These are phyloP conservation scores for Aphanomyces stellatus DNA, from an alignment of 352 stramenopile genomes.

Conservation along the genomic window DNA sequence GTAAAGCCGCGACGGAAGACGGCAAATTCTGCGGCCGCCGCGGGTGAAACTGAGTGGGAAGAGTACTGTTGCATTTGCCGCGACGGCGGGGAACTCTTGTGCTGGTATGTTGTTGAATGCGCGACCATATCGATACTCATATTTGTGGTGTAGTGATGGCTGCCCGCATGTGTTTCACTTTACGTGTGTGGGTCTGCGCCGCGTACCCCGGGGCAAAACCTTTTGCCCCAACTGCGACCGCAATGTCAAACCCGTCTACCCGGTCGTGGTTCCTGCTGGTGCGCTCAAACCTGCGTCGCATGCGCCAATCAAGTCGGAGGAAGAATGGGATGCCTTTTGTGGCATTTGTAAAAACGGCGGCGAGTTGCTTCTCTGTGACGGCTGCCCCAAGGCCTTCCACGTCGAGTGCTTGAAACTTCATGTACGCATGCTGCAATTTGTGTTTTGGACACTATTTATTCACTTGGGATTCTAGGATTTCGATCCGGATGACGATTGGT, in stretches of 20 bases:
- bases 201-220: conserved; percentile 74
- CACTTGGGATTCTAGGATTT: too few species aligned
- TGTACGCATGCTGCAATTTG: conserved; percentile 22
- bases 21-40: not conserved
- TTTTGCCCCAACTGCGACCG: conserved; percentile 75
- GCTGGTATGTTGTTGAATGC: conserved; percentile 5
- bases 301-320: conserved; percentile 35
- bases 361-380: conserved; percentile 85
- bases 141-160: conserved; percentile 3
- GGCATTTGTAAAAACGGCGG: conserved; percentile 76
- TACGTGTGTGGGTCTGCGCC: conserved; percentile 25
- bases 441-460: not conserved
- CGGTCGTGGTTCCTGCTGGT: conserved; percentile 19
- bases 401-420: conserved; percentile 68
- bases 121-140: not conserved
- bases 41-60: conserved; percentile 15
- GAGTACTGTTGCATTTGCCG: conserved; percentile 21
- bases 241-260: conserved; percentile 57
- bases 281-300: conserved; percentile 4
- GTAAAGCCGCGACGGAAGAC: not conserved
- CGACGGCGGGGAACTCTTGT: conserved; percentile 15
- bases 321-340: conserved; percentile 87
- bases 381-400: conserved; percentile 90
- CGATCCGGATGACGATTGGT: conserved; percentile 68
- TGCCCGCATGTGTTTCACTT: conserved; percentile 18